phyloP scores from a whole-genome alignment of 495 filamentous ascomycete species.

The Astrothelium subdiscretum region DNA sequence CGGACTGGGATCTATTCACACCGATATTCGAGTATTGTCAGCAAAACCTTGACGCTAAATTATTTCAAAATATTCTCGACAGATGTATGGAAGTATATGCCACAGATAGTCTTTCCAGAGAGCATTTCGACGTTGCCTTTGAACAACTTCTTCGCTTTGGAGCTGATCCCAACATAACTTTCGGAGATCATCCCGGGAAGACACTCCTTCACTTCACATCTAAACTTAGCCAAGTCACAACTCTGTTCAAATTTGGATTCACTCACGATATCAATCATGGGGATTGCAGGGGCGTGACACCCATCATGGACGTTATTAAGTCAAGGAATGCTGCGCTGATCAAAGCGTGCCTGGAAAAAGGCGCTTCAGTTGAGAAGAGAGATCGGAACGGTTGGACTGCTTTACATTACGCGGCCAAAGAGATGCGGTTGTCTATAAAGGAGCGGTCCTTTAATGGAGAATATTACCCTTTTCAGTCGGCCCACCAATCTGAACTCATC shows the following conservation, averaged over 20 bases:
- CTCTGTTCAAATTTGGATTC: not conserved
- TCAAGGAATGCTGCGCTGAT: not conserved
- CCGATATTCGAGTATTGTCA: not conserved
- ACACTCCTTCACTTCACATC: not conserved
- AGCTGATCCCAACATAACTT: not conserved
- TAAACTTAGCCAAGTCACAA: not conserved
- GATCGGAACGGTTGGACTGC: not conserved
- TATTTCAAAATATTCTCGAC: not conserved
- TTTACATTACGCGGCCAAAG: not conserved
- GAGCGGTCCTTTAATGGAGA: too few relatives aligned
- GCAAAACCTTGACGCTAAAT: not conserved
- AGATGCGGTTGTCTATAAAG: too few relatives aligned
- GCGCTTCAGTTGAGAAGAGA: not conserved
- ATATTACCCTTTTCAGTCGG: not conserved
- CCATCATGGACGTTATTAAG: not conserved
- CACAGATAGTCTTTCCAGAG: not conserved
- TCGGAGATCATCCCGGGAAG: not conserved
- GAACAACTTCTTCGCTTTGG: not conserved
- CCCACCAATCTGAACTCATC: not conserved
- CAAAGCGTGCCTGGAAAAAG: not conserved
- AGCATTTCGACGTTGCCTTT: not conserved
- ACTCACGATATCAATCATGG: not conserved
- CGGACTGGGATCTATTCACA: not conserved
- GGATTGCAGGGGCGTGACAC: not conserved
- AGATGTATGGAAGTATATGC: not conserved